Evolutionary conservation across 441 rosid genomes (phyloP).

Genomic region (Mallotus japonicus): DNA sequence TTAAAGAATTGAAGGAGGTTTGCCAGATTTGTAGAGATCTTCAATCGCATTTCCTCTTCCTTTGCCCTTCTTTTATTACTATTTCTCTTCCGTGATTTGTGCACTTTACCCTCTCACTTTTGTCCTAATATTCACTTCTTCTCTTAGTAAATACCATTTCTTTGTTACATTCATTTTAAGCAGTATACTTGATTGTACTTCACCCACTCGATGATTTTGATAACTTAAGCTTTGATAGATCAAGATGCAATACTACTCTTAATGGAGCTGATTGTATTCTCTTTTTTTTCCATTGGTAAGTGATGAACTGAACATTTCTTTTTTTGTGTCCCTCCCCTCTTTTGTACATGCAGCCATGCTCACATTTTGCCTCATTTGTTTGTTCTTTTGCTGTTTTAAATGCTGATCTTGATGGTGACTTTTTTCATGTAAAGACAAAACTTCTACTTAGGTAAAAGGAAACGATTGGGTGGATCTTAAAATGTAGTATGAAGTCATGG

Average conservation of each 20-base stretch:
- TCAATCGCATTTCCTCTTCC: constrained; percentile 31
- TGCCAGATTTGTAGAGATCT: constrained; percentile 36
- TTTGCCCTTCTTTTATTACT: constrained; percentile 3
- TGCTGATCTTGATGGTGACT: constrained; percentile 7
- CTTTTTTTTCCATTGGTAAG: constrained; percentile 8
- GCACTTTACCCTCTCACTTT: constrained; percentile 10
- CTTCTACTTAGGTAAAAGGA: neutral
- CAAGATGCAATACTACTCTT: neutral
- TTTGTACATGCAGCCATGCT: neutral
- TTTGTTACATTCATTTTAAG: neutral
- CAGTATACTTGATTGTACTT: constrained; percentile 7
- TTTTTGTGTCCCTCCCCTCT: neutral
- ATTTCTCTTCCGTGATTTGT: constrained; percentile 34
- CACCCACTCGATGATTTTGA: neutral
- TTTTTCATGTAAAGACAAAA: neutral
- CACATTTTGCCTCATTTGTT: neutral
- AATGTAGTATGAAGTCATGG: neutral
- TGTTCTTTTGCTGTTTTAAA: neutral
- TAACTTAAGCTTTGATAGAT: constrained; percentile 7
- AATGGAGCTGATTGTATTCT: neutral
- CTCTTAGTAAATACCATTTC: neutral
- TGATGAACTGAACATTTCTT: neutral
- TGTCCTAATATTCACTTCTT: neutral
- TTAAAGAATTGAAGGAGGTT: constrained; percentile 8
- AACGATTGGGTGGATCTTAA: constrained; percentile 5